phyloP scores from a whole-genome alignment of 495 filamentous ascomycete species.

The Pyronema omphalodes region DNA sequence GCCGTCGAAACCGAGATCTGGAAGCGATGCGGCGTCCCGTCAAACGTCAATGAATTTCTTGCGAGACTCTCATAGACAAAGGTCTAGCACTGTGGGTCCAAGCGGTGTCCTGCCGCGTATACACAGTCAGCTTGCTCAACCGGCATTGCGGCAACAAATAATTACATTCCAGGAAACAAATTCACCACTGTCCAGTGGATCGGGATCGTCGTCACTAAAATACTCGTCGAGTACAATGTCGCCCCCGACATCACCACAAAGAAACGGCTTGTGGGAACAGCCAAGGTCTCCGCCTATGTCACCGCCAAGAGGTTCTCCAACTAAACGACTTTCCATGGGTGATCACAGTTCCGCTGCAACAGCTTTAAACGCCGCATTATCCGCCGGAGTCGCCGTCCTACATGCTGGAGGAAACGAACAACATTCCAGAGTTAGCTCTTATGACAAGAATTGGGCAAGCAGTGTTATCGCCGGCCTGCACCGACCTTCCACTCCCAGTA shows the following conservation, averaged over 20 bases:
- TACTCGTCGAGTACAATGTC: conserved; percentile 30
- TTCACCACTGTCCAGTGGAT: conserved; percentile 2
- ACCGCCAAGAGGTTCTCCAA: conserved; percentile 8
- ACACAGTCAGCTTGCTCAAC: conserved; percentile 34
- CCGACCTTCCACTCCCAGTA: conserved; percentile 32
- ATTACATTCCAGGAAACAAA: conserved; percentile 23
- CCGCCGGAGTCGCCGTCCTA: conserved; percentile 19
- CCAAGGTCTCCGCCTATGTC: conserved; percentile 2
- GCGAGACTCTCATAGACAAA: conserved; percentile 15
- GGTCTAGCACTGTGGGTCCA: conserved; percentile 26
- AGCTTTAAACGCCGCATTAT: conserved; percentile 18
- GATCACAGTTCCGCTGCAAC: conserved; percentile 14
- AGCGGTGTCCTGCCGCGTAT: conserved; percentile 42
- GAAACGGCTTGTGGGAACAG: conserved; percentile 8
- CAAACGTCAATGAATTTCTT: conserved; percentile 15
- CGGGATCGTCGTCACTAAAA: conserved; percentile 14
- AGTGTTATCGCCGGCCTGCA: conserved; percentile 8
- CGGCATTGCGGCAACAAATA: conserved; percentile 19
- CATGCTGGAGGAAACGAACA: conserved; percentile 12
- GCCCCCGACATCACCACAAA: conserved; percentile 22
- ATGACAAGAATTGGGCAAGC: conserved; percentile 61
- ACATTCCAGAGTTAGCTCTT: conserved; percentile 33
- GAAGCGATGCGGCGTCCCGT: conserved; percentile 19
- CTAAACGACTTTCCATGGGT: conserved; percentile 15
- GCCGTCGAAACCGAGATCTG: conserved; percentile 13